A percentile compares a stretch with the other conserved stretches of the same genome.
Conservation (phyloP, 805 yeast genomes). For the Spathaspora arborariae region DNA sequence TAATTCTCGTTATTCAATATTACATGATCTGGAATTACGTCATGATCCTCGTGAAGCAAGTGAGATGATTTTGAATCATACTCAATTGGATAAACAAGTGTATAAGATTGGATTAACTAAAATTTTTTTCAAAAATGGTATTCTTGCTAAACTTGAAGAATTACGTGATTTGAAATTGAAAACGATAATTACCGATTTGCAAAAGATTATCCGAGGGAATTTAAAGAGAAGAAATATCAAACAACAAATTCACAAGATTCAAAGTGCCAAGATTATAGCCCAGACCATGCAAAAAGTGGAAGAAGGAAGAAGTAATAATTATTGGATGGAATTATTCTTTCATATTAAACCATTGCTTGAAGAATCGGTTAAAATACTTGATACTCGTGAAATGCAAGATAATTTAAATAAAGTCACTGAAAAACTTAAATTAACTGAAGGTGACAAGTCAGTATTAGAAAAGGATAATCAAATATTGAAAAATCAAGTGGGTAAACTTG, state of each 20-base stretch:
- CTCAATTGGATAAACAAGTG: constrained; percentile 54
- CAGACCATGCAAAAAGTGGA: constrained; percentile 55
- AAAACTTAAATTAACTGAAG: constrained; percentile 36
- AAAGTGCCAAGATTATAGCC: constrained; percentile 68
- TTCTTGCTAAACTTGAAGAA: constrained; percentile 73
- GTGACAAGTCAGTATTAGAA: constrained; percentile 24
- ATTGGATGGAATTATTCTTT: constrained; percentile 76
- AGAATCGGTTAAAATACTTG: constrained; percentile 58
- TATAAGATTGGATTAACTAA: constrained; percentile 71
- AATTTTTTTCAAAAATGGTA: constrained; percentile 73
- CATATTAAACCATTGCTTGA: constrained; percentile 72
- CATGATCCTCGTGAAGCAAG: constrained; percentile 61
- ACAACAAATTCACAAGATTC: constrained; percentile 51
- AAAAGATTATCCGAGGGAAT: constrained; percentile 64
- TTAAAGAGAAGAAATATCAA: constrained; percentile 47
- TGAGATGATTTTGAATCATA: constrained; percentile 59
- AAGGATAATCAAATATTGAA: constrained; percentile 37
- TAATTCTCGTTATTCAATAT: constrained; percentile 65
- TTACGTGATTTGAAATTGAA: constrained; percentile 64
- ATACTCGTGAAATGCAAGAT: constrained; percentile 53
- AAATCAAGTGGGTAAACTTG: constrained; percentile 28
- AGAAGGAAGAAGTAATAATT: constrained; percentile 43
- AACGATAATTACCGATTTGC: constrained; percentile 54
- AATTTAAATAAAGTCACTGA: constrained; percentile 50
- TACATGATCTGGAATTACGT: constrained; percentile 39